Conservation (phyloP, 2,329 filamentous ascomycete species). For the Fusarium devonianum region DNA sequence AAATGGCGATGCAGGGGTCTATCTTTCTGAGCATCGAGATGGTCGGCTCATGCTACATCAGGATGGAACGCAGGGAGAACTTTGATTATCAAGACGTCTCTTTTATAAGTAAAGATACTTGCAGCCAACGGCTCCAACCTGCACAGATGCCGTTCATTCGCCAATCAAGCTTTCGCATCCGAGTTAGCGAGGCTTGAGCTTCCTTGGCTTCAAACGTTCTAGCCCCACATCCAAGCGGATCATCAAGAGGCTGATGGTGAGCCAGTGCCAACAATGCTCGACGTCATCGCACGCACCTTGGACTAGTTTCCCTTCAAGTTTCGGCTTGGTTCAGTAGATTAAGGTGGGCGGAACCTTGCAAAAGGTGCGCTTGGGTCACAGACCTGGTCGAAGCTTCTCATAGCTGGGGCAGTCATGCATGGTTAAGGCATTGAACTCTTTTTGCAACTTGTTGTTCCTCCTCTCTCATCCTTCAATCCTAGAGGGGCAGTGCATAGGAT, state of each 20-base stretch:
- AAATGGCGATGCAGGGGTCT: neutral
- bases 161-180: no score
- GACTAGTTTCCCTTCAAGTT: constrained; percentile 25
- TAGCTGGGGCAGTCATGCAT: neutral
- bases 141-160: no score
- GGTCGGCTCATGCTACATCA: neutral
- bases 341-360: constrained; percentile 24
- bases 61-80: no score
- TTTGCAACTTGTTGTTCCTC: constrained; percentile 1
- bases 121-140: no score
- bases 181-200: no score
- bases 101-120: no score
- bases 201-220: no score
- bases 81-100: no score
- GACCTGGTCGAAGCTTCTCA: constrained; percentile 6
- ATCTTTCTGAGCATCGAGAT: neutral
- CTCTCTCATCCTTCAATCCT: neutral
- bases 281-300: constrained; percentile 27
- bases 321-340: constrained; percentile 16
- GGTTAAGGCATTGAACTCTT: neutral
- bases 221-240: no score
- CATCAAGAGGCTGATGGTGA: constrained; percentile 1
- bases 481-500: constrained; percentile 9
- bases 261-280: constrained; percentile 22
- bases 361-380: constrained; percentile 9